A percentile compares a stretch with the other conserved stretches of the same genome.
phyloP scores from a whole-genome alignment of 169 alveolate species.

The Plasmodium cynomolgi region DNA sequence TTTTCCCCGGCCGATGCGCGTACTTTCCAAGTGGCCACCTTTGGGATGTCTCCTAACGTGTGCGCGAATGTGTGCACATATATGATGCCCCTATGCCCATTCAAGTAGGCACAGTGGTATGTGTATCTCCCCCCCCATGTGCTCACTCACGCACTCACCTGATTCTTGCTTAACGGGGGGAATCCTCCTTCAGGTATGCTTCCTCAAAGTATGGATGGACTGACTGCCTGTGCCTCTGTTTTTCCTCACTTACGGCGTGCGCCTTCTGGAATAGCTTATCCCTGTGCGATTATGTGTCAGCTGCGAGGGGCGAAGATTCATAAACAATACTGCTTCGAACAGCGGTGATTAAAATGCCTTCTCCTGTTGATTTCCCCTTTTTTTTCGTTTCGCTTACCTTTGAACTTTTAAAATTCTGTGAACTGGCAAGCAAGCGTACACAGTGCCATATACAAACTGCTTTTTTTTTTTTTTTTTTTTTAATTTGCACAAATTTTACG shows the following conservation, averaged over 20 bases:
- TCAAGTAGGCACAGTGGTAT: not conserved
- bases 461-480: slow-evolving; percentile 2
- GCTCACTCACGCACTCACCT: not conserved
- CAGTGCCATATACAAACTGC: not conserved
- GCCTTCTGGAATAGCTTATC: not conserved
- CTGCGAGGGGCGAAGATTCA: not conserved
- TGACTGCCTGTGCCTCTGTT: not conserved
- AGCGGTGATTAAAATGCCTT: not conserved
- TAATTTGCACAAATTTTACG: not conserved
- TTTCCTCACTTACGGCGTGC: not conserved
- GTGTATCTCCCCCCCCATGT: not conserved
- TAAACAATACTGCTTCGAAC: not conserved
- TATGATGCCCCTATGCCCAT: not conserved
- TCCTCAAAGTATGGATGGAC: not conserved
- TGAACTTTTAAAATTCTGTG: not conserved
- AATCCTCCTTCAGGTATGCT: not conserved
- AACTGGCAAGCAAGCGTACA: not conserved
- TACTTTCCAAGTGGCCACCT: not conserved
- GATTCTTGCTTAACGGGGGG: not conserved
- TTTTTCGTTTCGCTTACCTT: not conserved
- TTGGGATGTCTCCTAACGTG: not conserved
- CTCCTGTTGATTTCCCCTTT: not conserved
- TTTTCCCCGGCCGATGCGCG: not conserved
- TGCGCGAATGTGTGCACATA: not conserved
- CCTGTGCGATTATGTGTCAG: not conserved